phyloP scores from a whole-genome alignment of 2,329 filamentous ascomycete genomes.

The Alternaria viburni region DNA sequence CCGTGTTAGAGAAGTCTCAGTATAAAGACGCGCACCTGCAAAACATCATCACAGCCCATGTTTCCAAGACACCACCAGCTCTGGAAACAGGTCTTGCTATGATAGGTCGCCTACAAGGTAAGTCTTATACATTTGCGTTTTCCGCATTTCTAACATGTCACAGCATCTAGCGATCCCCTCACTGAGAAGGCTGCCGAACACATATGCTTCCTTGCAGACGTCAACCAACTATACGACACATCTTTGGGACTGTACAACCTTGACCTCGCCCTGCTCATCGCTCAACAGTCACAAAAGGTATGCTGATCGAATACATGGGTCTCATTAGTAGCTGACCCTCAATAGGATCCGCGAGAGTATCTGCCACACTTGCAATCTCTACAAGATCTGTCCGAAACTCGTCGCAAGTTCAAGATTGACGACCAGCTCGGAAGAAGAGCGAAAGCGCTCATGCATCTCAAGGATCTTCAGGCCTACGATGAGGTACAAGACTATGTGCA shows the following conservation, averaged over 20 bases:
- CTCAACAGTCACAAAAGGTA: conserved; percentile 89
- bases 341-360: conserved; percentile 84
- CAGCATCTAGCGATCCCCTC: conserved; percentile 56
- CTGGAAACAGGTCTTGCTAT: conserved; percentile 82
- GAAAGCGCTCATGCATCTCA: conserved; percentile 81
- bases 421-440: conserved; percentile 77
- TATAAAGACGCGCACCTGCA: conserved; percentile 72
- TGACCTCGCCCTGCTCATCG: conserved; percentile 85
- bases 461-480: conserved; percentile 74
- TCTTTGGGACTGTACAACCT: conserved; percentile 91
- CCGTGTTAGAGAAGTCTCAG: conserved; percentile 62
- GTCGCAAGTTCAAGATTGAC: conserved; percentile 84
- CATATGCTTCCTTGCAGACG: conserved; percentile 95
- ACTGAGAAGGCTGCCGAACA: conserved; percentile 93
- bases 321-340: background rate
- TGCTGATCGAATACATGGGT: background rate
- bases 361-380: conserved; percentile 91
- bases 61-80: conserved; percentile 91
- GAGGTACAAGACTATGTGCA: conserved; percentile 79
- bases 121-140: conserved; percentile 3
- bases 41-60: conserved; percentile 91
- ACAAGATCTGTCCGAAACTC: conserved; percentile 72
- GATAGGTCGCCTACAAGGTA: conserved; percentile 72
- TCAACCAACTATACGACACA: conserved; percentile 88
- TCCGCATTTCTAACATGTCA: background rate